Conservation (phyloP, 73 alveolate genomes). For the Paramecium sexaurelia region DNA sequence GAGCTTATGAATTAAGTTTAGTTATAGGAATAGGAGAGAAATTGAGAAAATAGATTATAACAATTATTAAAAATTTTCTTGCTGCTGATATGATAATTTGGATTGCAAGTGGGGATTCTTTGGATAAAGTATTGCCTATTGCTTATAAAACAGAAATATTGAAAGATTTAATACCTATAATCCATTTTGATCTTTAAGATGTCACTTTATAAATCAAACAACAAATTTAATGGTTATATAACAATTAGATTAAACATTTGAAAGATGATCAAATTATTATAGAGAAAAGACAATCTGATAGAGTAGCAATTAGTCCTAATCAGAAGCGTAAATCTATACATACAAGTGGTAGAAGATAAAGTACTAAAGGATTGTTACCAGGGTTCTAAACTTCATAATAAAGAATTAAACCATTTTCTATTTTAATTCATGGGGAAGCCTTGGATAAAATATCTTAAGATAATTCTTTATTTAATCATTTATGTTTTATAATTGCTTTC, state of each 20-base stretch:
- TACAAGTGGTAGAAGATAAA: not conserved
- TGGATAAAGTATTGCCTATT: conserved; percentile 42
- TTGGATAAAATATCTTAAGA: conserved; percentile 24
- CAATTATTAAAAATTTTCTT: not conserved
- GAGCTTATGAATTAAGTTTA: not conserved
- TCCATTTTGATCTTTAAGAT: conserved; percentile 18
- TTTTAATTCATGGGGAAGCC: conserved; percentile 1
- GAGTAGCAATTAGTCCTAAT: not conserved
- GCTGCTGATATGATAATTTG: conserved; percentile 19
- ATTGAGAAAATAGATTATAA: not conserved
- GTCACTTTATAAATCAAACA: not conserved
- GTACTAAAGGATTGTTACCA: conserved; percentile 20
- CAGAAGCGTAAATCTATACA: not conserved
- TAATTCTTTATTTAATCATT: conserved; percentile 2
- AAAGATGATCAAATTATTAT: not conserved
- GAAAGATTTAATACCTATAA: not conserved
- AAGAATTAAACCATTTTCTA: not conserved
- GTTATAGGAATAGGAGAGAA: conserved; percentile 16
- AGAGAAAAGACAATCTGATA: conserved; percentile 12
- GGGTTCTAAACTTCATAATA: not conserved
- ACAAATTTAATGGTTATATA: not conserved
- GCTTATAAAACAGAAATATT: conserved; percentile 37
- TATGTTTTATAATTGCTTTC: not conserved
- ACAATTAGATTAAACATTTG: not conserved
- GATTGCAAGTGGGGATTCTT: conserved; percentile 51